A percentile compares a stretch with the other conserved stretches of the same genome.
These are phyloP conservation scores for Fusarium sp. DNA, from an alignment of 2,329 filamentous ascomycete species.

Conservation along the genomic window DNA sequence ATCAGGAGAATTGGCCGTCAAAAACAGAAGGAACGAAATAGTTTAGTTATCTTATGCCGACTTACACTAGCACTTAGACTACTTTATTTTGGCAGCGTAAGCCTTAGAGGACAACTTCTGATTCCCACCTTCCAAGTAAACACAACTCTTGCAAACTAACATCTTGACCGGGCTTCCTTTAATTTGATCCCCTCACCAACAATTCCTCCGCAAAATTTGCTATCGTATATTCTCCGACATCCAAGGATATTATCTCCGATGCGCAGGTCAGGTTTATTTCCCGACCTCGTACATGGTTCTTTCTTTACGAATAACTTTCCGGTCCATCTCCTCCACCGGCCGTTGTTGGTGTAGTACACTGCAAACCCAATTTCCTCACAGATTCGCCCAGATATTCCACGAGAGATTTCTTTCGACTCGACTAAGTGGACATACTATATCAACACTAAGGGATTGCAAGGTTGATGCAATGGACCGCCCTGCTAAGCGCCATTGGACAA, in stretches of 20 bases:
- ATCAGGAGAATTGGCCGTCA: background rate
- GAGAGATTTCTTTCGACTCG: background rate
- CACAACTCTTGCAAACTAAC: background rate
- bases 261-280: conserved; percentile 23
- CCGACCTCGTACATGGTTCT: conserved; percentile 26
- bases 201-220: background rate
- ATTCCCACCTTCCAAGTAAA: background rate
- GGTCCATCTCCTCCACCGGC: background rate
- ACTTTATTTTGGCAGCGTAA: background rate
- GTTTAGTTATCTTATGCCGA: fast-evolving
- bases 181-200: background rate
- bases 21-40: background rate
- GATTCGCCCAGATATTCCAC: background rate
- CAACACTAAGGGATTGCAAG: background rate
- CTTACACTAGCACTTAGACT: background rate
- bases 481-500: conserved; percentile 48
- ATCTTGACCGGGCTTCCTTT: background rate
- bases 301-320: background rate
- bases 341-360: background rate
- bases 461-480: conserved; percentile 45
- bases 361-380: background rate
- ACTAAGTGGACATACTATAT: background rate
- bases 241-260: background rate
- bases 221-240: background rate
- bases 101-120: background rate